Evolutionary conservation across 768 basidiomycete genomes (phyloP).

Genomic region (Boletus speciosus): DNA sequence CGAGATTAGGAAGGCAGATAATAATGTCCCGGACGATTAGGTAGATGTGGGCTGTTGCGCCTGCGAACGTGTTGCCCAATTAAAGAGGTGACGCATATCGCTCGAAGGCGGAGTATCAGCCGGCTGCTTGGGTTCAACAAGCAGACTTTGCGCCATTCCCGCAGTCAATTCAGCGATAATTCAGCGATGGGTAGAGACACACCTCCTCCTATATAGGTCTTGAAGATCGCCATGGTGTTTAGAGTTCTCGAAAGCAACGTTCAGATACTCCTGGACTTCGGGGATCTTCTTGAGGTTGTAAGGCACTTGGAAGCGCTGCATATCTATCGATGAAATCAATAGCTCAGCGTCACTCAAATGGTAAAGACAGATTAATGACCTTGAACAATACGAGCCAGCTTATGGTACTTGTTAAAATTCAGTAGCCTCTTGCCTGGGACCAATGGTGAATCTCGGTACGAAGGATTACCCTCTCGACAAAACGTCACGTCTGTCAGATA

Average conservation of each 20-base stretch:
- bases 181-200: constrained; percentile 17
- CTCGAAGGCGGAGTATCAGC: constrained; percentile 61
- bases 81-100: constrained; percentile 77
- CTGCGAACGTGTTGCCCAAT: constrained; percentile 67
- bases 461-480: constrained; percentile 92
- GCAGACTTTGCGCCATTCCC: constrained; percentile 45
- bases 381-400: constrained; percentile 80
- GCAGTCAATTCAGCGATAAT: background rate
- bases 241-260: constrained; percentile 68
- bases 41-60: constrained; percentile 37
- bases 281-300: constrained; percentile 87
- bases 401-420: constrained; percentile 97
- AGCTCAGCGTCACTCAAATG: background rate
- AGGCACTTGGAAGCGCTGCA: constrained; percentile 87
- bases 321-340: constrained; percentile 46
- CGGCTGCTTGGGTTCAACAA: constrained; percentile 80
- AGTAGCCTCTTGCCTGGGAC: constrained; percentile 75
- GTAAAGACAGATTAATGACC: constrained; percentile 38
- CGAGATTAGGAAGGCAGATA: constrained; percentile 12
- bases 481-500: constrained; percentile 94
- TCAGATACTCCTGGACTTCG: constrained; percentile 82
- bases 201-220: constrained; percentile 85
- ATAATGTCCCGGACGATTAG: constrained; percentile 22
- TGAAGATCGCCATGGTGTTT: constrained; percentile 78
- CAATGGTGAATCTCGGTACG: constrained; percentile 73